Evolutionary conservation across 2,329 filamentous ascomycete genomes (phyloP), one percentile per base, ranked within the genome.

Genomic region (Claviceps lovelessii): DNA sequence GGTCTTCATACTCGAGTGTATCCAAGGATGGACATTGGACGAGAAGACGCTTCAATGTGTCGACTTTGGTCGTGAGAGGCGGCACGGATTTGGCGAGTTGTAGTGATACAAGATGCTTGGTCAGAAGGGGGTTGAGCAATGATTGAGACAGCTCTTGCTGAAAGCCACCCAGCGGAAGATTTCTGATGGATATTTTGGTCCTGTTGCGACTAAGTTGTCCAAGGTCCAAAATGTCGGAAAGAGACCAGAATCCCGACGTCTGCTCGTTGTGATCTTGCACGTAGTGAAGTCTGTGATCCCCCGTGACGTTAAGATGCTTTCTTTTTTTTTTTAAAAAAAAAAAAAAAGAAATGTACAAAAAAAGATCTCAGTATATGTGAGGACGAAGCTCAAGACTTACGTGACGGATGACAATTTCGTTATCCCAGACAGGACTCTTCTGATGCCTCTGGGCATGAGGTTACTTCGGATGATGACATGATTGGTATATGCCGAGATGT

Each of bases 1-100:
- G 62, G 53, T 75, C 73, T 35, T 69, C 62, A 58, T 75, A 75
- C 53, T 70, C 66, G n/a, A 77, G 65, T 0, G 62, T 68, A 57
- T 68, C 63, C 2, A 75, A 66, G 8, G 58, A 62, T 4, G 59
- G 60, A 9, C 71, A 65, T 11, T 63, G 57, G 9, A 74, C 55
- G 1, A 77, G 63, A 17, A 77, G 66, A 9, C 62, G 62, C 62
- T 74, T 76, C n/a, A 77, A 58, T 0, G 69, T 68, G 17, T 66
- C 66, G 4, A 75, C 64, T 29, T 17, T 46, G 23, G 69, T 68
- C 4, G 71, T 72, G 5, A 75, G 66, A 1, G 70, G 70, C 6
- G 70, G 70, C 0, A 66, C 64, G 3, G 73, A 68, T 42, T 60
- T 66, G 11, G 66, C 65, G 54, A 74, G 65, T 57, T 69, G 71